A percentile compares a stretch with the other conserved stretches of the same genome.
phyloP scores from a whole-genome alignment of 2,329 filamentous ascomycete species.

The Chaetomium strumarium region DNA sequence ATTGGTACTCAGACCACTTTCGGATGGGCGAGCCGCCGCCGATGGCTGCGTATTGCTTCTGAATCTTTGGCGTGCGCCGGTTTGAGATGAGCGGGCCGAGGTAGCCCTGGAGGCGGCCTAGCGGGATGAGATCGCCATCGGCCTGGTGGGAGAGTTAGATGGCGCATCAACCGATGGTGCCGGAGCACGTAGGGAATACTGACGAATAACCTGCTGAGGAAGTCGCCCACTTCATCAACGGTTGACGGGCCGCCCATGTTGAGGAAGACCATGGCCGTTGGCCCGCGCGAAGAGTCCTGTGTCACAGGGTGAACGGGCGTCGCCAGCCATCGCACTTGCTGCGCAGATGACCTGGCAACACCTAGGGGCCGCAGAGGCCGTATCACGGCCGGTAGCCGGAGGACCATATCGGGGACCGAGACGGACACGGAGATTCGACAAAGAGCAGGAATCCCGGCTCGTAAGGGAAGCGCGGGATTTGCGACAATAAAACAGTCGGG shows the following conservation, averaged over 20 bases:
- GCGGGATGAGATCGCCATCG: constrained; percentile 90
- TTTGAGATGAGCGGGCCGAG: constrained; percentile 81
- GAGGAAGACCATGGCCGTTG: constrained; percentile 96
- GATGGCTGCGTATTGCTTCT: constrained; percentile 91
- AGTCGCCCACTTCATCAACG: constrained; percentile 79
- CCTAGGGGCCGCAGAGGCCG: constrained; percentile 24
- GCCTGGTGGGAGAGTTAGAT: constrained; percentile 47
- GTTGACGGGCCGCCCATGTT: constrained; percentile 98
- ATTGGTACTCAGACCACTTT: constrained; percentile 96
- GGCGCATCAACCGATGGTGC: not conserved
- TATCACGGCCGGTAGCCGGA: constrained; percentile 32
- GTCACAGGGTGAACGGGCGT: constrained; percentile 68
- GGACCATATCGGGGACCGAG: constrained; percentile 30
- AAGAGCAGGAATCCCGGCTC: not conserved
- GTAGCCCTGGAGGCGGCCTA: constrained; percentile 85
- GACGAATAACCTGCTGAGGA: constrained; percentile 89
- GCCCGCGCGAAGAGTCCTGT: constrained; percentile 69
- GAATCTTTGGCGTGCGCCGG: constrained; percentile 88
- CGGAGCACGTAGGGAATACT: constrained; percentile 29
- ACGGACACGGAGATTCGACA: not conserved
- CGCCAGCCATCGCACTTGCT: constrained; percentile 46
- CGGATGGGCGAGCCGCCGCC: constrained; percentile 96
- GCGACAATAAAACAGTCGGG: not conserved
- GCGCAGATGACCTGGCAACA: constrained; percentile 27
- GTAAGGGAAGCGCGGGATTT: not conserved